Percentiles rank a stretch among this genome's conserved stretches.
Evolutionary conservation across 768 basidiomycete species (phyloP).

Genomic region (Grammothele lineata): DNA sequence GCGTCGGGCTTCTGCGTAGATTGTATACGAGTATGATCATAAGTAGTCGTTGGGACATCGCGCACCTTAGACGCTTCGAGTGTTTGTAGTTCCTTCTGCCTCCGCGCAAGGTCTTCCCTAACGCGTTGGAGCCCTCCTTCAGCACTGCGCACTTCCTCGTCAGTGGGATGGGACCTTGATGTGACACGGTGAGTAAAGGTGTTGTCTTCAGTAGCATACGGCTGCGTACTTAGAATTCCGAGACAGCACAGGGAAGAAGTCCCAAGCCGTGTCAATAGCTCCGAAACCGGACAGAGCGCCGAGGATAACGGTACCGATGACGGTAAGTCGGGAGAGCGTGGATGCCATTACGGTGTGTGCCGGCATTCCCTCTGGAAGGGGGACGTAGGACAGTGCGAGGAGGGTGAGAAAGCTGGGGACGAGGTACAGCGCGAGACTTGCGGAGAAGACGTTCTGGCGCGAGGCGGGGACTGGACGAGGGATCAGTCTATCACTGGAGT

Average conservation of each 20-base stretch:
- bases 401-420: slow-evolving; percentile 43
- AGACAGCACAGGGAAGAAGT: slow-evolving; percentile 43
- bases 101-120: slow-evolving; percentile 48
- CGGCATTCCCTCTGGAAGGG: slow-evolving; percentile 45
- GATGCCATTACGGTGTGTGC: slow-evolving; percentile 37
- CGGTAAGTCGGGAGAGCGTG: slow-evolving; percentile 58
- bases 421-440: slow-evolving; percentile 38
- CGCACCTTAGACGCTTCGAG: slow-evolving; percentile 28
- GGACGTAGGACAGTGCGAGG: slow-evolving; percentile 59
- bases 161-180: slow-evolving; percentile 33
- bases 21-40: neutral
- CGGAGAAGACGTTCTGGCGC: slow-evolving; percentile 26
- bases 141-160: slow-evolving; percentile 48
- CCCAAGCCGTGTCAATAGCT: slow-evolving; percentile 65
- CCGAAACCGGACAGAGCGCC: slow-evolving; percentile 79
- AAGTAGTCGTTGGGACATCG: no score
- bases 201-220: no score
- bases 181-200: neutral
- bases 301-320: slow-evolving; percentile 75
- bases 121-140: slow-evolving; percentile 58
- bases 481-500: neutral
- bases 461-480: slow-evolving; percentile 13
- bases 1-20: slow-evolving; percentile 8
- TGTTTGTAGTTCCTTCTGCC: slow-evolving; percentile 32
- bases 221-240: slow-evolving; percentile 22